Evolutionary conservation across 805 yeast genomes (phyloP).

Genomic region (Candida peoriensis): DNA sequence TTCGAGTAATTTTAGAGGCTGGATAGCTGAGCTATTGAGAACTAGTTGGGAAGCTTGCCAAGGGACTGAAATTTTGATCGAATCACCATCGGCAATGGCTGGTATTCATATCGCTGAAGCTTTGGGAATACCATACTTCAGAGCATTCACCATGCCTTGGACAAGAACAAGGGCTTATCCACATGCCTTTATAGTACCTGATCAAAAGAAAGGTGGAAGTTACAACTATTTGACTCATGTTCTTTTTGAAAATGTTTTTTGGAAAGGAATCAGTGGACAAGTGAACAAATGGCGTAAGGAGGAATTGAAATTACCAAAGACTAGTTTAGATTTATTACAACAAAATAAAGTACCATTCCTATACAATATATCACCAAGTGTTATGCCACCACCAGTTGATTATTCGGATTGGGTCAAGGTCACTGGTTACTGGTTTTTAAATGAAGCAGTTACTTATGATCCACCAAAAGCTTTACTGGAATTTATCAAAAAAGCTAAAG

Average conservation of each 20-base stretch:
- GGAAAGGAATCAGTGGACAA: constrained; percentile 88
- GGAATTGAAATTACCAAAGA: constrained; percentile 57
- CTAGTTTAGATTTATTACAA: constrained; percentile 65
- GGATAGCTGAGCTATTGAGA: constrained; percentile 71
- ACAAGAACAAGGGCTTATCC: constrained; percentile 93
- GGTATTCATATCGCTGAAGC: constrained; percentile 96
- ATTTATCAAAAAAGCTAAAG: constrained; percentile 60
- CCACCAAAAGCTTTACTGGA: constrained; percentile 56
- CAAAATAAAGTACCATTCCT: constrained; percentile 82
- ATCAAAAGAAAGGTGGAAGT: constrained; percentile 86
- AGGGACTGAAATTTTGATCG: constrained; percentile 74
- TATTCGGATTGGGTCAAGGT: constrained; percentile 94
- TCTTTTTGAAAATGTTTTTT: constrained; percentile 85
- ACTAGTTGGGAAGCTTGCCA: constrained; percentile 88
- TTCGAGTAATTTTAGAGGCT: constrained; percentile 65
- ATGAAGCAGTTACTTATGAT: constrained; percentile 50
- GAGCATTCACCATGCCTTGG: constrained; percentile 99
- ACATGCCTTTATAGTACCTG: constrained; percentile 94
- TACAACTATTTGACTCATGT: constrained; percentile 91
- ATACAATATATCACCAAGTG: constrained; percentile 82
- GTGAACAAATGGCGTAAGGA: constrained; percentile 84
- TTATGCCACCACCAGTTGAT: constrained; percentile 90
- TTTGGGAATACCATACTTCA: constrained; percentile 77
- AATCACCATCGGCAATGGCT: constrained; percentile 95
- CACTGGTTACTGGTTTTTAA: constrained; percentile 93